Percentiles rank a stretch among this genome's conserved stretches.
These are phyloP conservation scores for Citrullus mucosospermus DNA, from an alignment of 306 rosid genomes.

Conservation along the genomic window DNA sequence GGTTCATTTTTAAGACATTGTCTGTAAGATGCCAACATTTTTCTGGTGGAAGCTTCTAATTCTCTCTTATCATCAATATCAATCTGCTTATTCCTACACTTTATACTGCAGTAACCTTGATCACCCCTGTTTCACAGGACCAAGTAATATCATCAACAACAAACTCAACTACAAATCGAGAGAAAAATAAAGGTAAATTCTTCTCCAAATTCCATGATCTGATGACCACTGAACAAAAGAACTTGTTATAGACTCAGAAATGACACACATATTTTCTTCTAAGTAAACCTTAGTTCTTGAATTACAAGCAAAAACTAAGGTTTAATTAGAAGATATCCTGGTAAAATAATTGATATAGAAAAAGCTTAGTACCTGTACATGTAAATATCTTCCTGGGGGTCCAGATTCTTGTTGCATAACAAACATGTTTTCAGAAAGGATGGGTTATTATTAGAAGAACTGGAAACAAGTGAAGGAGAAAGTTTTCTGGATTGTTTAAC, in stretches of 20 bases:
- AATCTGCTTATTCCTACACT: slow-evolving; percentile 35
- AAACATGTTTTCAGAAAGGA: slow-evolving; percentile 30
- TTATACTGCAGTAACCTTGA: slow-evolving; percentile 33
- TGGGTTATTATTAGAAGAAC: neutral
- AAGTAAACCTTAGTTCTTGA: neutral
- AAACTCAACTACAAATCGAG: neutral
- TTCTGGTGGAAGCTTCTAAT: slow-evolving; percentile 30
- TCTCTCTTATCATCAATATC: slow-evolving; percentile 26
- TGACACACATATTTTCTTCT: no score
- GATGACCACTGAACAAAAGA: neutral
- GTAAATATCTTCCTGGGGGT: slow-evolving; percentile 36
- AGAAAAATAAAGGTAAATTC: neutral
- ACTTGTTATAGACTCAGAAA: neutral
- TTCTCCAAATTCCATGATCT: neutral
- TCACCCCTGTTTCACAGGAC: slow-evolving; percentile 26
- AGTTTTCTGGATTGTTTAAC: slow-evolving; percentile 16
- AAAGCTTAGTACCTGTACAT: slow-evolving; percentile 36
- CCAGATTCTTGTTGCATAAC: slow-evolving; percentile 29
- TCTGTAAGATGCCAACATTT: slow-evolving; percentile 17
- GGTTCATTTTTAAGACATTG: neutral
- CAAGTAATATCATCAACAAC: neutral
- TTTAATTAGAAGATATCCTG: neutral
- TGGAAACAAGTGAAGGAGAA: neutral
- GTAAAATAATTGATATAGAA: neutral
- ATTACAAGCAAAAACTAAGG: neutral